Conservation (phyloP, 1,139 yeast genomes). For the Hyphopichia khmerensis region DNA sequence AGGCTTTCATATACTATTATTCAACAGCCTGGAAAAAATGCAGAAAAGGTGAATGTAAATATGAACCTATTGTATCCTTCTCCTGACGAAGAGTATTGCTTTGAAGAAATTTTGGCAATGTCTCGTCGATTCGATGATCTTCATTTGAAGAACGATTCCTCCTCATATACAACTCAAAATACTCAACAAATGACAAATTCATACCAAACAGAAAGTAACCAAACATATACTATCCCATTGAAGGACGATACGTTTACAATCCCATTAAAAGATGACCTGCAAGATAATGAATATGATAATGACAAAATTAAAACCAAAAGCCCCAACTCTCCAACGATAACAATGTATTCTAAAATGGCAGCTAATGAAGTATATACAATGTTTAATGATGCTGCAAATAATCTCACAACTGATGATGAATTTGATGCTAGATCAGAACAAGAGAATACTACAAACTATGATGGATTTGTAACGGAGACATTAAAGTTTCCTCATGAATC, state of each 20-base stretch:
- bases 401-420: conserved; percentile 29
- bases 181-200: not conserved
- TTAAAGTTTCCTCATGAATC: conserved; percentile 14
- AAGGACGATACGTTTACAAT: conserved; percentile 24
- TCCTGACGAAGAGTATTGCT: conserved; percentile 45
- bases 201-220: not conserved
- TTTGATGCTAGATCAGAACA: conserved; percentile 24
- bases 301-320: not conserved
- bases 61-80: conserved; percentile 54
- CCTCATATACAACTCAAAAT: no score
- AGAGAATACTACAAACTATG: conserved; percentile 38
- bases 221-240: conserved; percentile 2
- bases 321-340: conserved; percentile 73
- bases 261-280: conserved; percentile 30
- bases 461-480: conserved; percentile 57
- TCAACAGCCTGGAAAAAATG: conserved; percentile 56
- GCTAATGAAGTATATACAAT: conserved; percentile 71
- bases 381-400: conserved; percentile 65
- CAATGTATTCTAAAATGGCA: conserved; percentile 74
- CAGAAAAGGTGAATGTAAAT: conserved; percentile 65
- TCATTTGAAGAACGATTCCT: not conserved
- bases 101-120: conserved; percentile 61
- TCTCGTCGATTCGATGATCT: conserved; percentile 3
- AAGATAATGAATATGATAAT: conserved; percentile 6
- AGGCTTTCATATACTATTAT: conserved; percentile 38